Base-by-base conservation (phyloP, 2,329 filamentous ascomycete species). In the Corinectria fuckeliana region DNA sequence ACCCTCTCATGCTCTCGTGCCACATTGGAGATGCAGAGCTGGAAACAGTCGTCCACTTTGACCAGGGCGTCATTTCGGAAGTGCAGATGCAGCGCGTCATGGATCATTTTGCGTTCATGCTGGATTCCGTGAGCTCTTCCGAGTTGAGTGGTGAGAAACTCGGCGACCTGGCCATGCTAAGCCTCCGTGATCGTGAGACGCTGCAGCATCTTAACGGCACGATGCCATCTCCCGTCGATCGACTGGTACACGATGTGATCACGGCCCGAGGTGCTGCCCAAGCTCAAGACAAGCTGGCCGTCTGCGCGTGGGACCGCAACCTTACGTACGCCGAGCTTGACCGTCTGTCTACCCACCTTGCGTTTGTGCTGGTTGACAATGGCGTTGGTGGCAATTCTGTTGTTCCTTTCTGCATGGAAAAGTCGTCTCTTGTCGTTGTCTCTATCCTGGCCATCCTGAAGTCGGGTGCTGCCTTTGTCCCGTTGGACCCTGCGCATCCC, bases 291-390 rank as follows among this genome's bases (percentile, higher is more conserved):
- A 59, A 67, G 16, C 3, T 45, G 26, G 56, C 57, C 5, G 32
- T 81, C 9, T 66, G 74, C 44, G 75, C 78, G 1, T 81, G 78
- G 78, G 79, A 81, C 50, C 75, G 75, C 4, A 62, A 57, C 18
- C 75, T 80, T 39, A 79, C 77, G 2, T 81, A 80, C 50, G 47
- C 63, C 25, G 74, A 81, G 13, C 68, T 81, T 4, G 44, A 50
- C 32, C 3, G 3, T 18, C 32, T 36, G 7, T 36, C 32, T 9
- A 36, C 32, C 0, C 16, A 21, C 0, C n/a, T 69, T 0, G 54
- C 61, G 1, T 50, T 32, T 26, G 23, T 28, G 6, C 49, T 63
- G 1, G n/a, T 26, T 4, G 21, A 44, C n/a, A 18, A 4, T 3
- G 32, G 32, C n/a, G 18, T 36, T 9, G n/a, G 32, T 4, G 32